phyloP scores from a whole-genome alignment of 768 basidiomycete species.

The Naganishia onofrii region DNA sequence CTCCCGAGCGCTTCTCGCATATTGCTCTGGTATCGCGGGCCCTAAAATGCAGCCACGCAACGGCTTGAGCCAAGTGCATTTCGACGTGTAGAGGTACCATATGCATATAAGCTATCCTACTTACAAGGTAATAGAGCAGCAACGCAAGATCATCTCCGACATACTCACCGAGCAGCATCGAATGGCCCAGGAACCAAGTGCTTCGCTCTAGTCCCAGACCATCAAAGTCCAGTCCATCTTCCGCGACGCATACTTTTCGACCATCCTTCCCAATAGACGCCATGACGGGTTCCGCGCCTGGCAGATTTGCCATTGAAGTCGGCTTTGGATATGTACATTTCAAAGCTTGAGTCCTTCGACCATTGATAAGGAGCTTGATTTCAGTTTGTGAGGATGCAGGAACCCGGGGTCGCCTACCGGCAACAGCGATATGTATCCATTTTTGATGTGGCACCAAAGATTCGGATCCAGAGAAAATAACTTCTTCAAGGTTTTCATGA shows the following conservation, averaged over 20 bases:
- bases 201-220: slow-evolving; percentile 39
- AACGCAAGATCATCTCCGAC: slow-evolving; percentile 47
- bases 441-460: slow-evolving; percentile 47
- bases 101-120: slow-evolving; percentile 24
- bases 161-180: slow-evolving; percentile 43
- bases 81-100: background rate
- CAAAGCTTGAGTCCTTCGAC: slow-evolving; percentile 44
- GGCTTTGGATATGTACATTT: slow-evolving; percentile 32
- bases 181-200: slow-evolving; percentile 47
- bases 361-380: slow-evolving; percentile 46
- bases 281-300: slow-evolving; percentile 15
- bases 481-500: slow-evolving; percentile 34
- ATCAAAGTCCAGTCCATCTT: slow-evolving; percentile 26
- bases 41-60: slow-evolving; percentile 33
- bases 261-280: slow-evolving; percentile 22
- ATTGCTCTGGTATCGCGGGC: slow-evolving; percentile 49
- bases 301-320: slow-evolving; percentile 5
- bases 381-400: slow-evolving; percentile 13
- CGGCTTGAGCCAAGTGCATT: background rate
- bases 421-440: slow-evolving; percentile 48
- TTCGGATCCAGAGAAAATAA: slow-evolving; percentile 44
- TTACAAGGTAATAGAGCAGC: slow-evolving; percentile 48
- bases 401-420: slow-evolving; percentile 36
- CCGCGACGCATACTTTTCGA: background rate
- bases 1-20: slow-evolving; percentile 47